Evolutionary conservation across 345 rosid genomes (phyloP), one percentile per base, ranked within the genome.

Genomic region (Boechera stricta): DNA sequence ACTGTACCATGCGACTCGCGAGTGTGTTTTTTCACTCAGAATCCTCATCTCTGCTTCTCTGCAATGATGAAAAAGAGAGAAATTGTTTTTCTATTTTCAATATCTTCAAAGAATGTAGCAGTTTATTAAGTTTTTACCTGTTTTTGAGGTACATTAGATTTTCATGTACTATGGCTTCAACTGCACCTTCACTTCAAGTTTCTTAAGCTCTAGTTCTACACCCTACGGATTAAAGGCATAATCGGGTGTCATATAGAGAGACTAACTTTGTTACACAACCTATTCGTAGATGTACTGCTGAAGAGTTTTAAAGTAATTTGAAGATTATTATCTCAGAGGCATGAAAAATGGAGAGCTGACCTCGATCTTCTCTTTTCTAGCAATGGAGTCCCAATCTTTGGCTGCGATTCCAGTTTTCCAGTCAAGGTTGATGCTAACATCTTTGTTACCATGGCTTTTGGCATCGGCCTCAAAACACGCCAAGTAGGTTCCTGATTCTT

Each of bases 371-470:
- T 91, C 96, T 83, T 85, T 89, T 73, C 62, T 91, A 55, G 98
- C 98, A 56, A 93, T 88, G 26, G 91, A 81, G n/a, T 88, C 95
- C 98, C 98, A 93, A 74, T 89, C 98, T 64, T 89, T 89, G 9
- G 98, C 91, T 0, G 89, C 87, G 62, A 93, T 91, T 82, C 97
- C 97, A 59, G 89, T 89, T 86, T 84, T 91, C 97, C 95, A 91
- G 75, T 93, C 97, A 41, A 93, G 65, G 82, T 84, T 86, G 42
- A 93, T 84, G 72, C 86, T 89, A 12, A 88, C 71, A 21, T 85
- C 89, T 45, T 83, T 86, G 13, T 44, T 71, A 18, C 81, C 79
- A 18, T 76, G 85, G 69, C 57, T 64, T 12, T 77, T 60, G 21
- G 81, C 82, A 33, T 81, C 83, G 18, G 86, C 82, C 87, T 90